Conservation (phyloP, 192 early-diverging fungal species). For the Podila epicladia region DNA sequence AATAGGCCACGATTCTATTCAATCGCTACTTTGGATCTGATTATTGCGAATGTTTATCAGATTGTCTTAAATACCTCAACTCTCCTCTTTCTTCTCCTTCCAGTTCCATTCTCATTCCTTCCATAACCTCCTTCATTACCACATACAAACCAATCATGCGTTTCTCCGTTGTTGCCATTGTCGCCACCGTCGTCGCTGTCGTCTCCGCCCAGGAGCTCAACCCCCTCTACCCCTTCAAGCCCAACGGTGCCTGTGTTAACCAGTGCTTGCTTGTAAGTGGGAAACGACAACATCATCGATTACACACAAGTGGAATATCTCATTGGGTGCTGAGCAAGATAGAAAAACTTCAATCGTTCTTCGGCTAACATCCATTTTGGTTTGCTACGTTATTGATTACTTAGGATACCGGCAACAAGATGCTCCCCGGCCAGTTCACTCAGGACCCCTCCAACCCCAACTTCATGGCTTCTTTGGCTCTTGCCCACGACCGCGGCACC, state of each 20-base stretch:
- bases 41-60: not conserved
- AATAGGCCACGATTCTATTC: too few relatives aligned
- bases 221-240: slow-evolving; percentile 29
- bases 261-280: slow-evolving; percentile 37
- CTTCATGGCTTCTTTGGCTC: slow-evolving; percentile 33
- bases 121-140: not conserved
- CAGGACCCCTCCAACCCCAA: slow-evolving; percentile 28
- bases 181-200: slow-evolving; percentile 18
- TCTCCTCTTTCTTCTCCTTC: slow-evolving; percentile 3
- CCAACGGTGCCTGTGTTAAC: slow-evolving; percentile 29
- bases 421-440: slow-evolving; percentile 14
- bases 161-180: slow-evolving; percentile 35
- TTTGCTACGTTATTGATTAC: not conserved
- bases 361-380: not conserved
- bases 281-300: not conserved
- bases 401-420: slow-evolving; percentile 37
- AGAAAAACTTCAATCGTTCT: not conserved
- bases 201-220: slow-evolving; percentile 22
- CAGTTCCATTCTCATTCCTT: not conserved
- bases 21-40: too few relatives aligned
- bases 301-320: not conserved
- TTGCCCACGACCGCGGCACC: slow-evolving; percentile 31
- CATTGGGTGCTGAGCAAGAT: not conserved
- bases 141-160: slow-evolving; percentile 30
- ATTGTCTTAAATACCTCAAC: not conserved